Evolutionary conservation across 2,329 filamentous ascomycete genomes (phyloP), one percentile per base, ranked within the genome.

Genomic region (Exophiala sp.): DNA sequence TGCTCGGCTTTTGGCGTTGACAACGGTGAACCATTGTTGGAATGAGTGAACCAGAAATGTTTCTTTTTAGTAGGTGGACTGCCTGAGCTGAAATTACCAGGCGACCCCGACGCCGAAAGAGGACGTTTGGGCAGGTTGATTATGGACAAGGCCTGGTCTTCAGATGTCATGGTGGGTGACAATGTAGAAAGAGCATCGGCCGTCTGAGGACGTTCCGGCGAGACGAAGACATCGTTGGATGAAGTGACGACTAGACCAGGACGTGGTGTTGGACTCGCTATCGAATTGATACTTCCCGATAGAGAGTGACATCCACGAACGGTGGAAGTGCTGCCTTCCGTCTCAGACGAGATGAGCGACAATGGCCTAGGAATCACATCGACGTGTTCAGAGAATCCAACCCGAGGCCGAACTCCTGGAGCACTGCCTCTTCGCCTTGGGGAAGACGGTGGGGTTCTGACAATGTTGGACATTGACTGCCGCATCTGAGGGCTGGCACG

Each of bases 321-420:
- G 0, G 88, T 90, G 1, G 78, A 78, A 50, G 83, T 74, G 2
- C 87, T 94, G 66, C 86, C 91, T 42, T 89, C 86, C 0, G 89
- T 90, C 67, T 94, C 90, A 16, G 85, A 91, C 1, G 90, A 95
- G 11, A 95, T 84, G 16, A 91, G 77, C 1, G 91, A 96, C 14
- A 95, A 72, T 0, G 91, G 91, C 9, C 89, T 82, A 4, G 87
- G 87, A 63, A 91, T 91, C 59, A 88, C 91, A 68, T 95, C 89
- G 24, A 95, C 78, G 9, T 83, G 88, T 59, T 95, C 90, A 1
- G 88, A 90, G 66, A 95, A 95, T 1, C 87, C 88, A 42, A 95
- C 90, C 10, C 87, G 79, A 39, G 84, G 80, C 55, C 69, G 66
- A 69, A 57, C 68, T 67, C 52, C 54, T 47, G 67, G 52, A 64